A percentile compares a stretch with the other conserved stretches of the same genome.
Evolutionary conservation across 129 eudicot genomes (phyloP).

Genomic region (Erigeron canadensis): DNA sequence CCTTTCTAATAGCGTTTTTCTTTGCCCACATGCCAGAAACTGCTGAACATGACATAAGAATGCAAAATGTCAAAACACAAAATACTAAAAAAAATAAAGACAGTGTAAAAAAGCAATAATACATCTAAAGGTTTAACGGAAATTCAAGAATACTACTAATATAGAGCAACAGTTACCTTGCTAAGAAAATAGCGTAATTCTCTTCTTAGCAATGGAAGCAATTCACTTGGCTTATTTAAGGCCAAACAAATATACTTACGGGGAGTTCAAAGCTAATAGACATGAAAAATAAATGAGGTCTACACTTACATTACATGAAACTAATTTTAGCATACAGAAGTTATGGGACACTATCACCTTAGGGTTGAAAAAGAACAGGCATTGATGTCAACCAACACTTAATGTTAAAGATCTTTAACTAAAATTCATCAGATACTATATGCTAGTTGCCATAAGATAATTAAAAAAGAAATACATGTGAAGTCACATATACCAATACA

Average conservation of each 20-base stretch:
- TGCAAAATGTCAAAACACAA: constrained; percentile 8
- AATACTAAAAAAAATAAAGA: not conserved
- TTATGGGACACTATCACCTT: constrained; percentile 6
- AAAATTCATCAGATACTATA: not conserved
- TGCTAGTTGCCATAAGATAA: not conserved
- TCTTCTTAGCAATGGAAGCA: too few species aligned
- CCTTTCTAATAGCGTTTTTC: constrained; percentile 65
- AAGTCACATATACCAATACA: constrained; percentile 15
- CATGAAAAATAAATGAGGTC: too few species aligned
- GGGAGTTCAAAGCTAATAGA: too few species aligned
- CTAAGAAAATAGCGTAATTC: too few species aligned
- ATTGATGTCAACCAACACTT: not conserved
- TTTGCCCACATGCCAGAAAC: constrained; percentile 86
- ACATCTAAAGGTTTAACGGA: not conserved
- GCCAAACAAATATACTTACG: too few species aligned
- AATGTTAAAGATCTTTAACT: constrained; percentile 11
- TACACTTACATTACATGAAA: not conserved
- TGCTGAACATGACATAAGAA: constrained; percentile 30
- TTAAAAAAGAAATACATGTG: not conserved
- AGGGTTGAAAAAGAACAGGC: not conserved
- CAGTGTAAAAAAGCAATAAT: not conserved
- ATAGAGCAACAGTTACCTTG: too few species aligned
- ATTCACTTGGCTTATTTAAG: too few species aligned
- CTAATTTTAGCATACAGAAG: constrained; percentile 3
- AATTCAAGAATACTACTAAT: too few species aligned